Base-by-base conservation (phyloP, 164 flowering plant genomes). In the Vitis cinerea region DNA sequence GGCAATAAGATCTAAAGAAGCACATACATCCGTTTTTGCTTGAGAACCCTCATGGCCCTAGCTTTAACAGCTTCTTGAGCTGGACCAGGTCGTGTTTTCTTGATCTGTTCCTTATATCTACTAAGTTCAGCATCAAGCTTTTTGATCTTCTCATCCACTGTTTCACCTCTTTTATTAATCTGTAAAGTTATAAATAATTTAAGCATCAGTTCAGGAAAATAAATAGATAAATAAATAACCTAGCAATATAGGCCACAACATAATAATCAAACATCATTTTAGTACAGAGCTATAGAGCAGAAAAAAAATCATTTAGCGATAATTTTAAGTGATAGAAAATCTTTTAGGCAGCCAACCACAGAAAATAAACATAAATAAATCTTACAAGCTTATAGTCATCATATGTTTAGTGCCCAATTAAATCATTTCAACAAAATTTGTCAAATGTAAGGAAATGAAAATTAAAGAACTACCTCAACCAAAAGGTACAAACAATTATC, bases 41-140 rank as follows among this genome's bases (percentile, higher is more conserved):
- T 92, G 27, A 94, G 94, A 74, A 92, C 90, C 72, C 99, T 81
- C 97, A 94, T 92, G 15, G 99, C 99, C 59, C 97, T 85, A 71
- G 98, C 94, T 81, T 94, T 94, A 8, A 94, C 89, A 69, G 99
- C 97, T 81, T 94, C 99, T 72, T 94, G 99, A 69, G 99, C 97
- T 68, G 97, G 98, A 76, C 99, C 99, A 50, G 99, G 99, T 50
- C 99, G 81, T 31, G 93, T 92, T 69, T 82, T 92, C 69, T 90
- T 94, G 12, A 94, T 84, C 81, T 94, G 98, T 70, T 92, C 99
- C 75, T 81, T 89, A 52, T 88, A 94, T 80, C 83, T 86, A 55
- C 80, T 81, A 16, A 95, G 90, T 72, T 95, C 99, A 37, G 77
- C 82, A 83, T 95, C 99, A 54, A 95, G 93, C 83, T 71, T 92